A percentile compares a stretch with the other conserved stretches of the same genome.
These are phyloP conservation scores for Stereum hirsutum DNA, from an alignment of 1,284 basidiomycete genomes.

Conservation along the genomic window DNA sequence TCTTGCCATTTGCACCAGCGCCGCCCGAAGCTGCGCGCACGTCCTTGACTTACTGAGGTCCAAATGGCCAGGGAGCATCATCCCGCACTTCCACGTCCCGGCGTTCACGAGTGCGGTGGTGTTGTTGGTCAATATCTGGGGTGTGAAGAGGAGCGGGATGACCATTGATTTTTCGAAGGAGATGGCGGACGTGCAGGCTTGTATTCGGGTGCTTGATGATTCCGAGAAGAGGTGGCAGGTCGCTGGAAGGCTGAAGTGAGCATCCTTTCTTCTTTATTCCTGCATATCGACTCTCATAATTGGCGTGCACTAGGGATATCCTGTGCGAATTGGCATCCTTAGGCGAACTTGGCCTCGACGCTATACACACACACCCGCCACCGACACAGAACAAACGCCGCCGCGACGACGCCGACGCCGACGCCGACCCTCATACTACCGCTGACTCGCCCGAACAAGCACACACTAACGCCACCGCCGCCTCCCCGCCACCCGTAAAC, in stretches of 20 bases:
- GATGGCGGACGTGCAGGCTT: constrained; percentile 64
- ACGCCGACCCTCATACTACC: too few species aligned
- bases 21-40: constrained; percentile 46
- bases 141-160: constrained; percentile 48
- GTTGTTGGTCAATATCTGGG: constrained; percentile 68
- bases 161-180: constrained; percentile 47
- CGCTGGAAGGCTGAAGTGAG: background rate
- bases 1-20: constrained; percentile 56
- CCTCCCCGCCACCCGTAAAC: too few species aligned
- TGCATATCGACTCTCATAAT: background rate
- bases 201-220: constrained; percentile 37
- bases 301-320: too few species aligned
- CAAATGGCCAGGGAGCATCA: background rate
- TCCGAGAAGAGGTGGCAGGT: background rate
- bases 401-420: too few species aligned
- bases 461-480: too few species aligned
- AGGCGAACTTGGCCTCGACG: too few species aligned
- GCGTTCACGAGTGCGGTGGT: constrained; percentile 61
- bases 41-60: constrained; percentile 33
- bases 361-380: too few species aligned
- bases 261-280: too few species aligned
- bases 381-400: too few species aligned
- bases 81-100: constrained; percentile 20
- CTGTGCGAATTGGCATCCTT: too few species aligned
- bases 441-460: too few species aligned